Base-by-base conservation (phyloP, 768 basidiomycete species). In the Boletus rubroflammeus region DNA sequence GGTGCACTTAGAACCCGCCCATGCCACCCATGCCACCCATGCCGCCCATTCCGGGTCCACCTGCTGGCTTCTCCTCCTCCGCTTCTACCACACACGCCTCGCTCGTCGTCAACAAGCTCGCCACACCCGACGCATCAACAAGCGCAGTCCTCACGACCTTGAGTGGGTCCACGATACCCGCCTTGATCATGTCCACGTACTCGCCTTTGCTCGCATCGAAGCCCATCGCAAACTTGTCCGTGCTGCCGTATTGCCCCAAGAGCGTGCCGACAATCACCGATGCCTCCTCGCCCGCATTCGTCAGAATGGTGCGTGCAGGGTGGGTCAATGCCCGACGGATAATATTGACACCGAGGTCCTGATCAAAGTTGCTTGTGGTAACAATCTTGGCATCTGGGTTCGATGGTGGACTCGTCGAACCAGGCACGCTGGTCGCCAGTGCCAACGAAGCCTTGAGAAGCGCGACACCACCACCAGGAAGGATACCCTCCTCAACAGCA, bases 401-500 rank as follows among this genome's bases (percentile, higher is more conserved):
- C 7, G 78, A 70, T 0, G 82, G 80, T 1, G 79, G 75, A 21
- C 71, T 71, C 11, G 80, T 62, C 32, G 72, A 69, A 3, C 77
- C 75, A 1, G 81, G 78, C 17, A 78, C 73, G 29, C 72, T 73
- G 36, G 85, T 85, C 11, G 81, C 59, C 43, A 94, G 83, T 54
- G 86, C 78, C 35, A 88, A 77, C 25, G 82, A 84, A 3, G 92
- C 90, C 73, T 93, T 93, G 67, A 97, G 82, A 23, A 97, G 82
- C 26, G 96, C 95, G 31, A 92, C 86, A 71, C 95, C 95, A 66
- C 96, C 96, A 41, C 96, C 96, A 49, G 96, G 96, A 32, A 98
- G 87, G 66, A 98, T 97, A 68, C 96, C 96, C 73, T 99, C 95
- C 75, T 98, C 96, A 29, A 98, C 96, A 42, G 96, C 94, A 25